phyloP scores from a whole-genome alignment of 129 eudicot species.

The Ambrosia artemisiifolia region DNA sequence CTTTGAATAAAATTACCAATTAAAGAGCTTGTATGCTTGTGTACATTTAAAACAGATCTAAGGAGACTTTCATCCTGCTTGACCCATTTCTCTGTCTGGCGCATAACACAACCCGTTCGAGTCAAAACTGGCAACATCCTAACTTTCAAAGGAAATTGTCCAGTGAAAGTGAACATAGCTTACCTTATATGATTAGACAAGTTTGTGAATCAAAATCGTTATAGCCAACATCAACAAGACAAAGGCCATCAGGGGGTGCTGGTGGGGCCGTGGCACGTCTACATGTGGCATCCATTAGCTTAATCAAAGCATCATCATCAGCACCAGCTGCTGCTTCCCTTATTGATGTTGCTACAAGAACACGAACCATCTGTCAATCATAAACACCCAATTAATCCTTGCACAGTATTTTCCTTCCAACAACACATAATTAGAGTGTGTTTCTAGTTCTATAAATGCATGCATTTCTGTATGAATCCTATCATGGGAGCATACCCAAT shows the following conservation, averaged over 20 bases:
- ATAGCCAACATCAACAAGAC: constrained; percentile 91
- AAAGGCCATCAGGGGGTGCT: constrained; percentile 97
- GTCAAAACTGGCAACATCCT: not conserved
- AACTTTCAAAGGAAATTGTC: not conserved
- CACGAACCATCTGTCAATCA: constrained; percentile 84
- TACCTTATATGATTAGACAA: constrained; percentile 52
- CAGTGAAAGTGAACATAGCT: not conserved
- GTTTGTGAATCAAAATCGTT: constrained; percentile 51
- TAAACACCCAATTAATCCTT: constrained; percentile 10
- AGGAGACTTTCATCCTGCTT: not conserved
- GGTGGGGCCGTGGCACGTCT: constrained; percentile 98
- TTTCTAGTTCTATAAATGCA: not conserved
- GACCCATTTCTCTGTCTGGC: not conserved
- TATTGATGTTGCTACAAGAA: constrained; percentile 85
- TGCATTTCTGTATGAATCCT: not conserved
- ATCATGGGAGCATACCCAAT: not conserved
- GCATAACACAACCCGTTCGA: no score
- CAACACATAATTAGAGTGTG: no score
- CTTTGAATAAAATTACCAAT: not conserved
- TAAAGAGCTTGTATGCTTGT: no score
- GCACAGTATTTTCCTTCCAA: not conserved
- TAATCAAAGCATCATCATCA: constrained; percentile 73
- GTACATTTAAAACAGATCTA: not conserved
- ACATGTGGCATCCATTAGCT: constrained; percentile 94
- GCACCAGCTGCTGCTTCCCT: constrained; percentile 99